These are phyloP conservation scores for Rasamsonia emersonii DNA, from an alignment of 2,329 filamentous ascomycete genomes.

Conservation along the genomic window DNA sequence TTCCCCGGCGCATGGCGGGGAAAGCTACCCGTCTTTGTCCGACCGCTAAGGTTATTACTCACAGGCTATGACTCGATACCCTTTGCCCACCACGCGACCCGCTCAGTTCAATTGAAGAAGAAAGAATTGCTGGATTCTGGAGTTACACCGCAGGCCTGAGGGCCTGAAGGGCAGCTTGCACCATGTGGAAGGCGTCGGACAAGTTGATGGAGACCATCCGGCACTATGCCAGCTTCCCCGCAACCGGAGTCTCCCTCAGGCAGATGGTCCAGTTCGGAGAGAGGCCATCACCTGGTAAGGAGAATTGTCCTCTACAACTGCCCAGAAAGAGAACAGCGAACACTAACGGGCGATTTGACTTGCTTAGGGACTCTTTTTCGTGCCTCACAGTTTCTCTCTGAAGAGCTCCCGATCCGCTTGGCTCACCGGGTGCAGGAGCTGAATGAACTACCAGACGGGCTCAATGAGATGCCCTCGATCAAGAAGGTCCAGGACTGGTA, in stretches of 20 bases:
- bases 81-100: neutral
- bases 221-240: conserved; percentile 94
- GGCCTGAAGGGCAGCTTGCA: conserved; percentile 14
- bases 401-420: conserved; percentile 93
- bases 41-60: conserved; percentile 3
- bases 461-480: conserved; percentile 97
- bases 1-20: conserved; percentile 4
- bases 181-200: conserved; percentile 89
- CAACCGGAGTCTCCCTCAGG: conserved; percentile 87
- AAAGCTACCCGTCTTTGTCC: conserved; percentile 13
- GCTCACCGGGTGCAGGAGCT: conserved; percentile 96
- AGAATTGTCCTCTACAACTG: neutral
- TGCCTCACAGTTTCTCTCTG: conserved; percentile 94
- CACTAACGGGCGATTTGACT: neutral
- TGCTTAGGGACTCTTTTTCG: conserved; percentile 80
- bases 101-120: neutral
- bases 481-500: conserved; percentile 96
- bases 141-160: conserved; percentile 1
- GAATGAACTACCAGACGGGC: conserved; percentile 80
- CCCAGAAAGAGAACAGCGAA: neutral
- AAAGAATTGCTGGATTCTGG: neutral
- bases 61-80: neutral
- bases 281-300: conserved; percentile 75
- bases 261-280: conserved; percentile 99
- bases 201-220: conserved; percentile 93